These are phyloP conservation scores for Atkinsonella hypoxylon DNA, from an alignment of 2,329 filamentous ascomycete species.

Conservation along the genomic window DNA sequence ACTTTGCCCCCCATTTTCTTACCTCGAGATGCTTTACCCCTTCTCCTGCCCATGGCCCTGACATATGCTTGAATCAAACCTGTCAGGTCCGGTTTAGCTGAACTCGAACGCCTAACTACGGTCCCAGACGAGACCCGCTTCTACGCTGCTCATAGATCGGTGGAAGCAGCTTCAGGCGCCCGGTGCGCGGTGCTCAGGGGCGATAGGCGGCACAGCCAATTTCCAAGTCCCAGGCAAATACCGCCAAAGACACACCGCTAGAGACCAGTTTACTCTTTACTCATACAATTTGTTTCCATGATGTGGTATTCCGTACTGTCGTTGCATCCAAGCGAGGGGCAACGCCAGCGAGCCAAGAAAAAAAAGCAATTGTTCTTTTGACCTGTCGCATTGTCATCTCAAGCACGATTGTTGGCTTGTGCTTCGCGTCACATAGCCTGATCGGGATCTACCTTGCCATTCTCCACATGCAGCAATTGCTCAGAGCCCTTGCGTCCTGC, in stretches of 20 bases:
- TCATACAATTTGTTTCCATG: not conserved
- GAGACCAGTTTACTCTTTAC: too few relatives aligned
- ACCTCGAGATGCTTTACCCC: not conserved
- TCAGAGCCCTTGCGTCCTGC: not conserved
- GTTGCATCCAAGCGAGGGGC: slow-evolving; percentile 3
- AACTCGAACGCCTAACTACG: not conserved
- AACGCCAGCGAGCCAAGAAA: not conserved
- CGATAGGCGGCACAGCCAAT: not conserved
- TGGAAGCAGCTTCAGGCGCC: too few relatives aligned
- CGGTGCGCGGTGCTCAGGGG: too few relatives aligned
- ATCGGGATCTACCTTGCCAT: not conserved
- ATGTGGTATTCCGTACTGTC: not conserved
- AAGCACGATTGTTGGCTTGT: not conserved
- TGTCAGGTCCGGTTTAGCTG: not conserved
- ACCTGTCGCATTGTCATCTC: not conserved
- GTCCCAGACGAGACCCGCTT: not conserved
- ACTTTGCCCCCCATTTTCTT: not conserved
- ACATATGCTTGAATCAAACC: not conserved
- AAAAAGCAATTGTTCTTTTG: not conserved
- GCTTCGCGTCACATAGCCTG: not conserved
- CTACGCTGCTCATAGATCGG: not conserved
- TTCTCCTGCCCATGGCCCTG: not conserved
- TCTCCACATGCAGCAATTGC: not conserved
- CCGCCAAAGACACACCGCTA: too few relatives aligned
- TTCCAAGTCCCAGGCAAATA: not conserved